A percentile compares a stretch with the other conserved stretches of the same genome.
Conservation (phyloP, 805 yeast genomes). For the Priceomyces castillae region DNA sequence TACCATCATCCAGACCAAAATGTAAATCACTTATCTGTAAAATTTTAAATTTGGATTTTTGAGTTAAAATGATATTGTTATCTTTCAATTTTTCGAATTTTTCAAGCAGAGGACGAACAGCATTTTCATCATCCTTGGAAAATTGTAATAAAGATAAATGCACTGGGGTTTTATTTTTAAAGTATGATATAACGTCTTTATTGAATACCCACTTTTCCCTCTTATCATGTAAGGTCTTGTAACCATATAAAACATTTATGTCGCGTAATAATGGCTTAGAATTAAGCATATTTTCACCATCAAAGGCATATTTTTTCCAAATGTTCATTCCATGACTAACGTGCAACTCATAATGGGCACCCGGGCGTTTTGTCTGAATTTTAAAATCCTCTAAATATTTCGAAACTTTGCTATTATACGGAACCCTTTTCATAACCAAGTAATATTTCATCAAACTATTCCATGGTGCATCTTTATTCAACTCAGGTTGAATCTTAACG, state of each 20-base stretch:
- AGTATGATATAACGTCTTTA: slow-evolving; percentile 13
- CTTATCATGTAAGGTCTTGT: slow-evolving; percentile 25
- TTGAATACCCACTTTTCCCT: slow-evolving; percentile 24
- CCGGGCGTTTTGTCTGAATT: slow-evolving; percentile 6
- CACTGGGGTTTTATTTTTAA: slow-evolving; percentile 12
- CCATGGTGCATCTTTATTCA: slow-evolving; percentile 1
- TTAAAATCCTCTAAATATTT: slow-evolving; percentile 5
- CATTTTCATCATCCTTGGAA: slow-evolving; percentile 12
- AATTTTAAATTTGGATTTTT: slow-evolving; percentile 25
- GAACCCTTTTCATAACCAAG: slow-evolving; percentile 4
- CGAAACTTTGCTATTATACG: background rate
- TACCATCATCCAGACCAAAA: slow-evolving; percentile 30
- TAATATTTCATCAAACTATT: slow-evolving; percentile 1
- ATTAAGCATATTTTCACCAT: slow-evolving; percentile 1
- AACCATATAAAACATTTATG: slow-evolving; percentile 27
- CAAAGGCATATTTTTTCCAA: slow-evolving; percentile 7
- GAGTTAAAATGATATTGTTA: slow-evolving; percentile 15
- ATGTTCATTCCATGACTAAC: slow-evolving; percentile 3
- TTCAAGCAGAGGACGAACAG: slow-evolving; percentile 3
- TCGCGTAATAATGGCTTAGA: slow-evolving; percentile 19
- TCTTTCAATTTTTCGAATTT: slow-evolving; percentile 15
- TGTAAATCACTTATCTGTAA: slow-evolving; percentile 41
- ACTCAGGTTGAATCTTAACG: slow-evolving; percentile 2
- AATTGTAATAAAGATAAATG: slow-evolving; percentile 22
- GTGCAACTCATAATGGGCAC: slow-evolving; percentile 2